Evolutionary conservation across 2,329 filamentous ascomycete genomes (phyloP).

Genomic region (Neoascochyta sp.): DNA sequence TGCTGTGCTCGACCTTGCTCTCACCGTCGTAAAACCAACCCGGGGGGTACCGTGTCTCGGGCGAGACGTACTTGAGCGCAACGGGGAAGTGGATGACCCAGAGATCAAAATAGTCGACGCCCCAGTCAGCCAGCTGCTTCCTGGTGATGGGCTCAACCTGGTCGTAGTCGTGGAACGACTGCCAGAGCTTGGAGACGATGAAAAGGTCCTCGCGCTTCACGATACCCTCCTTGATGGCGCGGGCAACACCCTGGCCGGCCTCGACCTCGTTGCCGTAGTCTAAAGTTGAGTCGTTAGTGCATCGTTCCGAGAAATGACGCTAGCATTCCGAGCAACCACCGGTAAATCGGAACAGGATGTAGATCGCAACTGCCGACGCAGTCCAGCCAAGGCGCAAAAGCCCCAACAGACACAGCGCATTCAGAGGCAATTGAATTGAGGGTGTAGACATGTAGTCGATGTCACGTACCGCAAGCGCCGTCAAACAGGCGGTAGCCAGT

Average conservation of each 20-base stretch:
- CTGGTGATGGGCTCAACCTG: conserved; percentile 73
- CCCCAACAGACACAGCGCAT: too few species aligned
- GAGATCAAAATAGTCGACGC: conserved; percentile 39
- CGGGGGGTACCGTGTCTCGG: conserved; percentile 35
- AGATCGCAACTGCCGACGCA: not conserved
- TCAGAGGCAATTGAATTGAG: too few species aligned
- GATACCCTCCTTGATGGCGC: conserved; percentile 38
- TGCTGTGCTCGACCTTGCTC: conserved; percentile 35
- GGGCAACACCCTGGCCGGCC: conserved; percentile 35
- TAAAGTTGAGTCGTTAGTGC: conserved; percentile 10
- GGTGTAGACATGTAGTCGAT: too few species aligned
- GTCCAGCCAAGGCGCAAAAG: not conserved
- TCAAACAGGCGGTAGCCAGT: conserved; percentile 30
- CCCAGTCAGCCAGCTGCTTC: conserved; percentile 52
- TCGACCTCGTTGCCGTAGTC: conserved; percentile 41
- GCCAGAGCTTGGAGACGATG: conserved; percentile 91
- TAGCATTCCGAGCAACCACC: conserved; percentile 18
- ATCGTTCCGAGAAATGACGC: conserved; percentile 9
- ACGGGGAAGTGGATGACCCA: conserved; percentile 65
- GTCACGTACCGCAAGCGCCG: conserved; percentile 16
- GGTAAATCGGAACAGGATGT: conserved; percentile 15
- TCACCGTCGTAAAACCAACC: conserved; percentile 36
- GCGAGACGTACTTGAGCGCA: conserved; percentile 57
- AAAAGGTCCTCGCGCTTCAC: conserved; percentile 68
- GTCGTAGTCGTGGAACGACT: conserved; percentile 80